phyloP scores from a whole-genome alignment of 352 stramenopile genomes.

The Globisporangium radiosum region DNA sequence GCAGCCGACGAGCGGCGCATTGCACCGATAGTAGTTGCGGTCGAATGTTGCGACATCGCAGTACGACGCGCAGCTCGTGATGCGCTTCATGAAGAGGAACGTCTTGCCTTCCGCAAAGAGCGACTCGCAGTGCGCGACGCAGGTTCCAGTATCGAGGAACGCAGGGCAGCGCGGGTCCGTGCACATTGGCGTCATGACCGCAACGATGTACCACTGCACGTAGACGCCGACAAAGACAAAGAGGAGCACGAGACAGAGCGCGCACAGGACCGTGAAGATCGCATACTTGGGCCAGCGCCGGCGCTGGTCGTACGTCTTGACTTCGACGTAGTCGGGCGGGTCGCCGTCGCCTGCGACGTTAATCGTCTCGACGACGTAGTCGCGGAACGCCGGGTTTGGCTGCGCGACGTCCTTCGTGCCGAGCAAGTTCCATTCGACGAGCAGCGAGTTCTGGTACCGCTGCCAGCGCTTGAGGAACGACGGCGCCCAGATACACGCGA shows the following conservation, averaged over 20 bases:
- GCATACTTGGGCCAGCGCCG: conserved; percentile 53
- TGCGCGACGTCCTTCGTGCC: conserved; percentile 41
- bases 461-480: conserved; percentile 53
- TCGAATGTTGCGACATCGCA: conserved; percentile 37
- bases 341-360: conserved; percentile 51
- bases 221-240: conserved; percentile 54
- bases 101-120: conserved; percentile 41
- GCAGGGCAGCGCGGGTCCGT: conserved; percentile 44
- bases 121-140: conserved; percentile 36
- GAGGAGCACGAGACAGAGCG: conserved; percentile 39
- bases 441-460: conserved; percentile 56
- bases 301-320: conserved; percentile 48
- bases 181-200: conserved; percentile 61
- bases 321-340: conserved; percentile 48
- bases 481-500: conserved; percentile 50
- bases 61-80: conserved; percentile 34
- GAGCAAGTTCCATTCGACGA: conserved; percentile 58
- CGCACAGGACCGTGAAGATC: conserved; percentile 42
- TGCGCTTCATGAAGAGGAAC: conserved; percentile 45
- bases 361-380: conserved; percentile 52
- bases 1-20: conserved; percentile 40
- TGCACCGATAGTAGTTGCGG: conserved; percentile 40
- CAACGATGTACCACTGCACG: conserved; percentile 67
- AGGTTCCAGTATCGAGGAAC: conserved; percentile 25
- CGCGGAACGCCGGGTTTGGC: conserved; percentile 44